Conservation (phyloP, 23 red algal species). For the Gracilaria domingensis region DNA sequence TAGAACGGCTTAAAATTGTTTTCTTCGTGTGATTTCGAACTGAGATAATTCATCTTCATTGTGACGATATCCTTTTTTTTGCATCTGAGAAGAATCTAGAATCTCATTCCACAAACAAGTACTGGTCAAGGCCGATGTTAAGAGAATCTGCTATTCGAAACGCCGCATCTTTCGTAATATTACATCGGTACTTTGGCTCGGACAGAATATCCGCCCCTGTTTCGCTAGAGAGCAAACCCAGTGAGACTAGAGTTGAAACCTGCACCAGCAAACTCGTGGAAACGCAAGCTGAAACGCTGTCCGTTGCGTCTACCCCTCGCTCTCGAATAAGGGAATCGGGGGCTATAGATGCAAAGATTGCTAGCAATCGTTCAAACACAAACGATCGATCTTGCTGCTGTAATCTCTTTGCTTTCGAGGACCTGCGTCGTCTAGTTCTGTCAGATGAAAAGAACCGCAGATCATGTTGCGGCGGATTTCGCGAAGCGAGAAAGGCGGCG, state of each 20-base stretch:
- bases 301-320: background rate
- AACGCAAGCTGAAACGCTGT: slow-evolving; percentile 19
- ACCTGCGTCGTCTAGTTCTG: slow-evolving; percentile 21
- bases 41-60: no score
- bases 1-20: background rate
- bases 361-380: slow-evolving; percentile 46
- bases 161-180: slow-evolving; percentile 31
- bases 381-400: slow-evolving; percentile 27
- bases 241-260: slow-evolving; percentile 40
- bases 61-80: no score
- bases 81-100: background rate
- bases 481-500: slow-evolving; percentile 46
- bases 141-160: slow-evolving; percentile 37
- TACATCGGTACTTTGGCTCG: slow-evolving; percentile 59
- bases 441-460: slow-evolving; percentile 42
- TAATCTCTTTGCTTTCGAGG: slow-evolving; percentile 2
- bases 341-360: slow-evolving; percentile 48
- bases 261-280: slow-evolving; percentile 50
- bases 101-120: slow-evolving; percentile 32
- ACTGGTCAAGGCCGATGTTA: slow-evolving; percentile 20
- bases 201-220: slow-evolving; percentile 35
- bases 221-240: slow-evolving; percentile 44
- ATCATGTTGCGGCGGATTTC: slow-evolving; percentile 56
- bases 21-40: no score
- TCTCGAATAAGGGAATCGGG: background rate